These are phyloP conservation scores for Petunia hybrid DNA, from an alignment of 305 asterid species.

Conservation along the genomic window DNA sequence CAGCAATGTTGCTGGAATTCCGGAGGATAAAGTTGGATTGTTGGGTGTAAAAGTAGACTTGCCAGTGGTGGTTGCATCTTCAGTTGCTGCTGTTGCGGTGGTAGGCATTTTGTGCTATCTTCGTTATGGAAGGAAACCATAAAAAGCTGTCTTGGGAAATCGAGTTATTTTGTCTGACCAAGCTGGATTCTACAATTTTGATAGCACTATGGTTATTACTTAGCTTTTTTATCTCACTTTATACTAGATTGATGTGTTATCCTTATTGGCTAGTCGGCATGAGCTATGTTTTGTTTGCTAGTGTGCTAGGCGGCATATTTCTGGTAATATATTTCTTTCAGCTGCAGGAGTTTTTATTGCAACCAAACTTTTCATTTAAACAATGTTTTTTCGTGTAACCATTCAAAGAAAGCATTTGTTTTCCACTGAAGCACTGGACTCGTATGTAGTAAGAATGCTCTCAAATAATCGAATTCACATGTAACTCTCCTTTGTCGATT, in stretches of 20 bases:
- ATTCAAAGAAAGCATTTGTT: conserved; percentile 21
- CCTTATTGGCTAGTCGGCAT: conserved; percentile 6
- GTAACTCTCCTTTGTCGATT: neutral
- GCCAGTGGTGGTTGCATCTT: conserved; percentile 55
- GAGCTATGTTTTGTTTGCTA: conserved; percentile 8
- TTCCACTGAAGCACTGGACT: neutral
- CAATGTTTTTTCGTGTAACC: conserved; percentile 15
- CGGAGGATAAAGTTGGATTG: conserved; percentile 44
- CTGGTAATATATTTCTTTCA: neutral
- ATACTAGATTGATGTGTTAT: conserved; percentile 27
- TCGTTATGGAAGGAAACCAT: conserved; percentile 50
- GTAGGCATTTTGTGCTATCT: conserved; percentile 52
- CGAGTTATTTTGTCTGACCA: conserved; percentile 33
- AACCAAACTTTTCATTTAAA: neutral
- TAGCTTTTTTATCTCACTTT: conserved; percentile 21
- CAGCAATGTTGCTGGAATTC: neutral
- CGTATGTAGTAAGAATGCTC: conserved; percentile 6
- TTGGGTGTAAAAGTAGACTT: conserved; percentile 42
- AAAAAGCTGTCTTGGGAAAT: conserved; percentile 36
- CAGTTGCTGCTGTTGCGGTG: conserved; percentile 55
- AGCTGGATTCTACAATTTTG: conserved; percentile 38
- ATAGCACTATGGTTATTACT: conserved; percentile 29
- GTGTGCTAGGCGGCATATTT: neutral
- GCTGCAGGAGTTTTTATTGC: neutral
- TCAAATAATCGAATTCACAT: neutral